Evolutionary conservation across 768 basidiomycete species (phyloP), one percentile per base, ranked within the genome.

Genomic region (button mushroom (Agaricus bisporus)): DNA sequence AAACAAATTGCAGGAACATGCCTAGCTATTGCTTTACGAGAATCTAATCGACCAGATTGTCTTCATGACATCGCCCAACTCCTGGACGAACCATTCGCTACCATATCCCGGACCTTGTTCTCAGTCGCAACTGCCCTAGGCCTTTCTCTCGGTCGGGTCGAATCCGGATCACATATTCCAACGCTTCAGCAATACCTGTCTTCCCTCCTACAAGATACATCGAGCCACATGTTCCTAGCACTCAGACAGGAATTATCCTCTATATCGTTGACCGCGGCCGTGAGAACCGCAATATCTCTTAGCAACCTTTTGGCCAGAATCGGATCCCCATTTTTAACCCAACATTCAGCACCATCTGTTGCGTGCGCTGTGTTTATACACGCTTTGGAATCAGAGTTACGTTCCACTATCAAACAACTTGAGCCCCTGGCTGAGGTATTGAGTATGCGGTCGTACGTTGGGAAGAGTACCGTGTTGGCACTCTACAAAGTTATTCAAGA

Each of bases 291-390:
- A 51, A 64, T 68, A 55, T 64, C 72, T 61, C 69, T 85, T 55
- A 70, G 74, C 55, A 63, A 70, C 56, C 64, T 78, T 57, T 63
- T 81, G 37, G 60, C 71, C 37, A 68, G 73, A 55, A 61, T 72
- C 12, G 64, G 64, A 41, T 47, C 51, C 39, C 43, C 54, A n/a
- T 46, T 67, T 68, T 20, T 63, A 73, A 60, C 65, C 68, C 63
- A 49, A 71, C 65, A 51, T 72, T 59, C 57, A 67, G 48, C 65
- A 61, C 25, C 70, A 76, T 65, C 83, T 18, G 72, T 82, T 2
- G 86, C 88, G 4, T 85, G 84, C 61, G 90, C 86, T 12, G 61
- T 88, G 7, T 70, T 88, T 53, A 73, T 91, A 22, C 74, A 89
- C 49, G 79, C 84, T 0, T 67, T 90, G 35, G 91, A 92, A 72